These are phyloP conservation scores for Populus hybrid DNA, from an alignment of 441 rosid species.

Conservation along the genomic window DNA sequence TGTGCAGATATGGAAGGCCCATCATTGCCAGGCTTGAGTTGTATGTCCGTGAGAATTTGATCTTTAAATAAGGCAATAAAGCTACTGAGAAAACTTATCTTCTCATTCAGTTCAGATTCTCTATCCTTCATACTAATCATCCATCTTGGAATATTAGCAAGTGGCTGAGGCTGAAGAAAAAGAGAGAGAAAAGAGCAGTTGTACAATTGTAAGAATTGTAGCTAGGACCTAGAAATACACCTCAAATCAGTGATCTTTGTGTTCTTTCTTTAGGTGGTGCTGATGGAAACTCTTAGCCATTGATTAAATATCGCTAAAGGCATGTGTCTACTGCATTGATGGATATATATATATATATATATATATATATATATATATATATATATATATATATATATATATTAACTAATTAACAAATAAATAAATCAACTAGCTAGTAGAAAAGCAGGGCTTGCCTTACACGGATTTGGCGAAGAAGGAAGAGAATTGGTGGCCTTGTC, in stretches of 20 bases:
- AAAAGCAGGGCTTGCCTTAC: constrained; percentile 55
- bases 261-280: too few relatives aligned
- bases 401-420: background rate
- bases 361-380: background rate
- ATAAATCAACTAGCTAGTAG: background rate
- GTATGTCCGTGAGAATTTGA: constrained; percentile 60
- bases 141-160: constrained; percentile 60
- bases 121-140: constrained; percentile 56
- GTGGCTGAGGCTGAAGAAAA: constrained; percentile 41
- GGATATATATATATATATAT: background rate
- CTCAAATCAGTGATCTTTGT: too few relatives aligned
- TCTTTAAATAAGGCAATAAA: constrained; percentile 43
- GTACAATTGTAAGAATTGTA: background rate
- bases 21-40: constrained; percentile 46
- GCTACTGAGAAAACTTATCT: constrained; percentile 57
- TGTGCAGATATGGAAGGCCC: constrained; percentile 57
- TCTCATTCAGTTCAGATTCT: constrained; percentile 59
- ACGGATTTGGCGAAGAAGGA: constrained; percentile 39
- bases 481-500: constrained; percentile 21
- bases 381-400: background rate
- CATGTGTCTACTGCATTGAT: background rate
- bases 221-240: too few relatives aligned
- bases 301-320: too few relatives aligned
- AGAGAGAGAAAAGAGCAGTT: background rate
- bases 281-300: too few relatives aligned